Percentiles rank a stretch among this genome's conserved stretches.
Evolutionary conservation across 2,329 filamentous ascomycete species (phyloP).

Genomic region (Dothiorella sarmentorum): DNA sequence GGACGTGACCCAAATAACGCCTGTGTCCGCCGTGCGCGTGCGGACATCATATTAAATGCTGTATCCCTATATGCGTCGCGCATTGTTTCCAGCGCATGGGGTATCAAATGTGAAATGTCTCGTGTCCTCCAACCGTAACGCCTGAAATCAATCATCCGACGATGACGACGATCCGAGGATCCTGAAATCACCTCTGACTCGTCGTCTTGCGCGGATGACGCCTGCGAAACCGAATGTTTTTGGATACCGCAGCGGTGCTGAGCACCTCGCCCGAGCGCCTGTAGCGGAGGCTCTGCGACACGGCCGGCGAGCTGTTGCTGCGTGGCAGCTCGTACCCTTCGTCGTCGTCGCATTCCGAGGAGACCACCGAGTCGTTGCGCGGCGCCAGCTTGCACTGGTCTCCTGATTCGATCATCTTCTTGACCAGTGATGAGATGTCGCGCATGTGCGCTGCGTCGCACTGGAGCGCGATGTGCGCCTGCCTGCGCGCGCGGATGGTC

Average conservation of each 20-base stretch:
- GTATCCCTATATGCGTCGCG: conserved; percentile 15
- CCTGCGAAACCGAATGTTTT: conserved; percentile 33
- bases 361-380: conserved; percentile 19
- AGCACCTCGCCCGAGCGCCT: conserved; percentile 29
- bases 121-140: conserved; percentile 15
- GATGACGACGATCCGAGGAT: conserved; percentile 2
- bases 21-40: conserved; percentile 9
- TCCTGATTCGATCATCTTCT: conserved; percentile 39
- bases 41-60: conserved; percentile 15
- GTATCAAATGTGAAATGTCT: conserved; percentile 18
- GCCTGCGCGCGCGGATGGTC: conserved; percentile 39
- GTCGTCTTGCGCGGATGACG: conserved; percentile 21
- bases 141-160: conserved; percentile 7
- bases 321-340: conserved; percentile 33
- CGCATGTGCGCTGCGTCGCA: conserved; percentile 38
- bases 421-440: conserved; percentile 42
- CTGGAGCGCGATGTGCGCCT: conserved; percentile 40
- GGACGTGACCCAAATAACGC: conserved; percentile 12
- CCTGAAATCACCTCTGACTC: conserved; percentile 11
- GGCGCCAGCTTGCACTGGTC: conserved; percentile 38
- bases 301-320: conserved; percentile 24
- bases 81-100: conserved; percentile 14
- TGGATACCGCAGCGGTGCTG: conserved; percentile 29
- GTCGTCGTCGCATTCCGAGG: conserved; percentile 25
- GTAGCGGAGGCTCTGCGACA: conserved; percentile 23